These are phyloP conservation scores for Fusarium paranaense DNA, from an alignment of 2,329 filamentous ascomycete species.

Conservation along the genomic window DNA sequence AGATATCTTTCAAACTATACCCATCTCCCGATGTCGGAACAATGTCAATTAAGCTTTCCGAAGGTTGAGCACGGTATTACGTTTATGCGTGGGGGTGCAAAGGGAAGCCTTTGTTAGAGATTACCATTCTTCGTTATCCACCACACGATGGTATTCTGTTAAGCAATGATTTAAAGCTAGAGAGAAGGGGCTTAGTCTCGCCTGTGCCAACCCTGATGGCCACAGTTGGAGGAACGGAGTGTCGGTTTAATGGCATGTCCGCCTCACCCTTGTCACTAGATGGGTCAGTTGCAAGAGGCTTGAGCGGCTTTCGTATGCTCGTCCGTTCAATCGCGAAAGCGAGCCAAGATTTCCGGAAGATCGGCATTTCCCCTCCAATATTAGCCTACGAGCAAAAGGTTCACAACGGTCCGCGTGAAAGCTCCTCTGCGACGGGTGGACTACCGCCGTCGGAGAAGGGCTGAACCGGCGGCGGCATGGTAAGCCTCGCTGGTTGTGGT, in stretches of 20 bases:
- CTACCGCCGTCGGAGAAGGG: background rate
- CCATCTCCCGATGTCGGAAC: background rate
- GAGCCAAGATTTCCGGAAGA: background rate
- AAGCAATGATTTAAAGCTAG: background rate
- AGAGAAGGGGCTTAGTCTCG: background rate
- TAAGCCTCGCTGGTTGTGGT: background rate
- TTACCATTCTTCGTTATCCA: background rate
- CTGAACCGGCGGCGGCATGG: background rate
- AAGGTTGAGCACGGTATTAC: background rate
- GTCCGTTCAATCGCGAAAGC: background rate
- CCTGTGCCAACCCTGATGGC: background rate
- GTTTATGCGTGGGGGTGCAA: background rate
- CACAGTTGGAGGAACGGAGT: background rate
- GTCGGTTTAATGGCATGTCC: background rate
- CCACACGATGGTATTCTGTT: background rate
- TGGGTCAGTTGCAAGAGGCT: background rate
- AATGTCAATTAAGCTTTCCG: background rate
- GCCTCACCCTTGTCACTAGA: background rate
- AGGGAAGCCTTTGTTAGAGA: background rate
- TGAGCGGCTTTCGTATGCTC: background rate
- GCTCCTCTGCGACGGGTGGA: background rate
- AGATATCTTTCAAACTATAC: background rate
- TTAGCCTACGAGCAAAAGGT: background rate
- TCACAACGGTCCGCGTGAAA: background rate
- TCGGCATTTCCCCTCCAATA: background rate